Conservation (phyloP, 495 filamentous ascomycete species). For the Aspergillus incahuasiensis region DNA sequence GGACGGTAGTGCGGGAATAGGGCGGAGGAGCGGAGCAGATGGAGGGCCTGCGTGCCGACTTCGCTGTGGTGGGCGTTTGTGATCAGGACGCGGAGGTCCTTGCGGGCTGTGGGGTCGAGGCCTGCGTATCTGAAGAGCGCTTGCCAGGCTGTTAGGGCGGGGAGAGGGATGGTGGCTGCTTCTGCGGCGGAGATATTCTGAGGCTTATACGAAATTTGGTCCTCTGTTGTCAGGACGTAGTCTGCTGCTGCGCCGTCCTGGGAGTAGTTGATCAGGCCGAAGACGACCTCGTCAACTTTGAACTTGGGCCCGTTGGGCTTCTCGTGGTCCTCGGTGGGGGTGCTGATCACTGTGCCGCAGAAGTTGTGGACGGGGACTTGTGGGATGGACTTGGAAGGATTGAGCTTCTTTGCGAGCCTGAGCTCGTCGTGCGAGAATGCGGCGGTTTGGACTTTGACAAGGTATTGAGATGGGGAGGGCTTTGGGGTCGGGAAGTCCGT, state of each 20-base stretch:
- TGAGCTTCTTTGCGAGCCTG: slow-evolving; percentile 38
- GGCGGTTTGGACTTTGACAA: slow-evolving; percentile 54
- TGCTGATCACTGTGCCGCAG: slow-evolving; percentile 48
- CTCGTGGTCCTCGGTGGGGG: slow-evolving; percentile 39
- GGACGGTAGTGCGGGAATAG: slow-evolving; percentile 32
- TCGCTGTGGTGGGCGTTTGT: slow-evolving; percentile 37
- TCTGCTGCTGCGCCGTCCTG: slow-evolving; percentile 50
- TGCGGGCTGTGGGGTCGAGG: slow-evolving; percentile 22
- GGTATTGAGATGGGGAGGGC: slow-evolving; percentile 44
- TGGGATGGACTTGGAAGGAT: slow-evolving; percentile 39
- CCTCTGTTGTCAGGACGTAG: slow-evolving; percentile 46
- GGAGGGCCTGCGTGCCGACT: slow-evolving; percentile 34
- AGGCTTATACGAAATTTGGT: slow-evolving; percentile 49
- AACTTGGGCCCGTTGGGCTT: slow-evolving; percentile 34
- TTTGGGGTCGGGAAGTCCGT: slow-evolving; percentile 36
- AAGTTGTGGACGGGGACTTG: slow-evolving; percentile 55
- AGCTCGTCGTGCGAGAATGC: slow-evolving; percentile 54
- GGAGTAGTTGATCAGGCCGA: slow-evolving; percentile 42
- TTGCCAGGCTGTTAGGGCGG: slow-evolving; percentile 54
- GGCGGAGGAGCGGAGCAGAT: slow-evolving; percentile 30
- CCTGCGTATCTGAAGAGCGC: slow-evolving; percentile 52
- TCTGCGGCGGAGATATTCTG: slow-evolving; percentile 42
- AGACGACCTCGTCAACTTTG: slow-evolving; percentile 49
- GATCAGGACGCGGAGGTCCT: slow-evolving; percentile 28
- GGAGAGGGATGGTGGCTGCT: slow-evolving; percentile 50